Base-by-base conservation (phyloP, 2,329 filamentous ascomycete species). In the Claviceps pazoutovae region DNA sequence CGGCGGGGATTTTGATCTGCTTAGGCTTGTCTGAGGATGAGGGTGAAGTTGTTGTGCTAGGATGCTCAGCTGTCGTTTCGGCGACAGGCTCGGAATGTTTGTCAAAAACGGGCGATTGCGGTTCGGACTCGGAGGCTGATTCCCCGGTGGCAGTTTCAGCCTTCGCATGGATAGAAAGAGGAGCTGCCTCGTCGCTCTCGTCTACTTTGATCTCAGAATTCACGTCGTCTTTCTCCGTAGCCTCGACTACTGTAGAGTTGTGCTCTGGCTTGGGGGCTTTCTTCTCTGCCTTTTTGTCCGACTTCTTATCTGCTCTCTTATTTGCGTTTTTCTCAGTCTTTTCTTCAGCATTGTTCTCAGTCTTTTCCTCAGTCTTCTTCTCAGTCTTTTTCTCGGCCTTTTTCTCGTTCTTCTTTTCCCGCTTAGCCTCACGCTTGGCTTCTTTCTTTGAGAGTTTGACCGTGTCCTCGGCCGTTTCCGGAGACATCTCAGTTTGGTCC, bases 1-100 rank as follows among this genome's bases (percentile, higher is more conserved):
- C 83, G 56, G 81, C 73, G 51, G 84, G 84, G 34, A 84, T 69
- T 60, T 81, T 82, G 62, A 82, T 77, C 56, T 80, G 77, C 65
- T 83, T 86, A 14, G 78, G 77, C 61, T 80, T 80, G 54, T 79
- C 75, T 37, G 76, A 74, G 21, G 84, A 87, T 51, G 84, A 86
- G 51, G 82, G 76, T 17, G 85, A 88, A 34, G 85, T 88, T 46
- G 76, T 78, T 55, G 73, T 71, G 65, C 78, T 80, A 47, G 75
- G 68, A n/a, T 71, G 62, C 54, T 78, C 75, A 54, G 61, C 66
- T 5, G 65, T 64, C 23, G 64, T 61, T 50, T 69, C 68, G 34
- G 66, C 65, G 17, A 66, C 55, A 55, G 64, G 55, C 41, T 69
- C 65, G 56, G 74, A 67, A 17, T 64, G 60, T 42, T 69, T 70